A percentile compares a stretch with the other conserved stretches of the same genome.
phyloP scores from a whole-genome alignment of 306 rosid genomes.

The Medicago arabica region DNA sequence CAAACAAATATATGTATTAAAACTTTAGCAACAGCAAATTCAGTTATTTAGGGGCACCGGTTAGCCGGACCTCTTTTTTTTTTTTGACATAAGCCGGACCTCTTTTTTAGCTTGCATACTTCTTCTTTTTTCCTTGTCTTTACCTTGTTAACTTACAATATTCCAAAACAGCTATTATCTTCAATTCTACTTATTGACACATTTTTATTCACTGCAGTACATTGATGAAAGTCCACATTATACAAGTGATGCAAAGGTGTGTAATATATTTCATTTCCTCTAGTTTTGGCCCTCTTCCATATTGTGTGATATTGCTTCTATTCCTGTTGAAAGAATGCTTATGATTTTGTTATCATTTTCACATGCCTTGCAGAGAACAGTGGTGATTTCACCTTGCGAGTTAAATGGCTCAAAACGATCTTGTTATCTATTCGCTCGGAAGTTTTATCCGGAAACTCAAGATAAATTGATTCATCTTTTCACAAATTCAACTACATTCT shows the following conservation, averaged over 20 bases:
- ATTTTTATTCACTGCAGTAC: constrained; percentile 47
- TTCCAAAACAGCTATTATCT: constrained; percentile 34
- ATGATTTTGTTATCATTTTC: constrained; percentile 15
- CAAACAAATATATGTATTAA: not conserved
- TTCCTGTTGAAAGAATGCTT: constrained; percentile 12
- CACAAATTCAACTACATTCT: constrained; percentile 53
- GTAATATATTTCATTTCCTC: constrained; percentile 27
- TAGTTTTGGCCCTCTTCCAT: constrained; percentile 16
- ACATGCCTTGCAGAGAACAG: constrained; percentile 47
- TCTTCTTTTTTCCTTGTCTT: not conserved
- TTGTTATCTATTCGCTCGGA: constrained; percentile 58
- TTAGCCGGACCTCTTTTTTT: not conserved
- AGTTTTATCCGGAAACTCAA: constrained; percentile 50
- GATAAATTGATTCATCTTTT: constrained; percentile 48
- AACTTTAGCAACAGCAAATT: not conserved
- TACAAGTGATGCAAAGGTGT: constrained; percentile 54
- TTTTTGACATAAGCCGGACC: no score
- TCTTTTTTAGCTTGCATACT: not conserved
- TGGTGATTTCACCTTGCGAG: constrained; percentile 47
- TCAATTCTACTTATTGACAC: constrained; percentile 25
- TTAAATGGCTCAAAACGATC: constrained; percentile 53
- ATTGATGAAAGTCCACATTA: constrained; percentile 53
- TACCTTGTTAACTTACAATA: not conserved
- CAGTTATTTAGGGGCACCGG: not conserved
- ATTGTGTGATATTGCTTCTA: constrained; percentile 28